Evolutionary conservation across 495 filamentous ascomycete genomes (phyloP), one percentile per base, ranked within the genome.

Genomic region (Penicillium odoratum): DNA sequence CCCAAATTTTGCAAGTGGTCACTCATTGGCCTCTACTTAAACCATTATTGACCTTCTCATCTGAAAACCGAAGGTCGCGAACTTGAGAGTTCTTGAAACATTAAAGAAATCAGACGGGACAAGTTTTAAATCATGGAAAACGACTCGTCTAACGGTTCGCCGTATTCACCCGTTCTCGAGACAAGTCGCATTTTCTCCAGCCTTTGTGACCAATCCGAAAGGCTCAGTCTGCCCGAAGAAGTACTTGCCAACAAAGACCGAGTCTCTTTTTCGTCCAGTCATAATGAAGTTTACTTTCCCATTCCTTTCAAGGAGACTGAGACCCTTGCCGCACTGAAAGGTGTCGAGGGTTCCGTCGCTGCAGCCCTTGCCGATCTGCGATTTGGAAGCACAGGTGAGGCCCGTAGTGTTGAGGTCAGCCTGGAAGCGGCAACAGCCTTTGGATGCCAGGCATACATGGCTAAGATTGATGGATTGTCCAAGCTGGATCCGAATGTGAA

Each of bases 291-390:
- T 29, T 80, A 78, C 57, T 79, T 88, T 48, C 87, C 88, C 0
- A 86, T 82, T 55, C 87, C 88, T 8, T 78, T 90, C 62, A 88
- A 86, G 63, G 86, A 90, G 67, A 87, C 86, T 10, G 86, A 91
- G 63, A 83, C 83, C 0, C 74, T 81, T 5, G 83, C 85, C 4
- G 87, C 87, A 3, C 72, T 90, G 64, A 91, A 90, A 68, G 86
- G 82, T 26, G 67, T 90, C 4, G 88, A 91, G 68, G 87, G 82
- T n/a, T 80, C 81, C 42, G 78, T 83, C n/a, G 85, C 82, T 5
- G 85, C 83, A 16, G 81, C 82, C 5, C 80, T 92, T 57, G 85
- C 82, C 13, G 75, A 87, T 65, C 66, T 89, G 48, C 77, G 78
- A 11, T 80, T 77, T 56, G 79, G 78, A 36, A 40, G 55, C 25